These are phyloP conservation scores for Malassezia nana DNA, from an alignment of 1,284 basidiomycete species.

Conservation along the genomic window DNA sequence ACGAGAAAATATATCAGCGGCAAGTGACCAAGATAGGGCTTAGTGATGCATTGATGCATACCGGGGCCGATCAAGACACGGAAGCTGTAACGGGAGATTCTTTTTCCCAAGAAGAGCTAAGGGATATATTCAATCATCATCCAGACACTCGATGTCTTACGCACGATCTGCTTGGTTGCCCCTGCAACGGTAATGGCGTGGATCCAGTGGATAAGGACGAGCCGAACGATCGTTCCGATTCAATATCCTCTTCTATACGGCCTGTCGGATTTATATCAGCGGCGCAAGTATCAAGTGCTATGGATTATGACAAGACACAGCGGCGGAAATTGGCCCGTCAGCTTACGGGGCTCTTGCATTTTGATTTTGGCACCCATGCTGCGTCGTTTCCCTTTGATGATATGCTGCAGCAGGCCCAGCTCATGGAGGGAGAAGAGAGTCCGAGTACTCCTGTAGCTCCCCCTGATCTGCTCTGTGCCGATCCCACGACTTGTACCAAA, in stretches of 20 bases:
- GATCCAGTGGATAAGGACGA: constrained; percentile 12
- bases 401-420: neutral
- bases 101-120: constrained; percentile 37
- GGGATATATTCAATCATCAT: constrained; percentile 82
- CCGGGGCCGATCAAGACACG: constrained; percentile 28
- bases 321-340: constrained; percentile 8
- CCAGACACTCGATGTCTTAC: constrained; percentile 74
- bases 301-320: neutral
- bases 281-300: neutral
- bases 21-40: constrained; percentile 93
- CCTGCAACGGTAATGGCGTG: constrained; percentile 33
- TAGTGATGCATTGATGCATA: constrained; percentile 53
- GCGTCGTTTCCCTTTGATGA: neutral
- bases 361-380: constrained; percentile 2
- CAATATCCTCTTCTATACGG: neutral
- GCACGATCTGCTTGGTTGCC: constrained; percentile 56
- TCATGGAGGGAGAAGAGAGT: neutral
- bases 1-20: constrained; percentile 55
- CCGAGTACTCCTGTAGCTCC: neutral
- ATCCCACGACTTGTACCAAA: neutral
- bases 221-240: neutral
- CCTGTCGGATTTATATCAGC: constrained; percentile 14
- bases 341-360: constrained; percentile 10
- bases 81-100: constrained; percentile 18
- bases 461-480: neutral